Percentiles rank a stretch among this genome's conserved stretches.
Conservation (phyloP, 306 rosid genomes). For the Cyamopsis tetragonoloba region DNA sequence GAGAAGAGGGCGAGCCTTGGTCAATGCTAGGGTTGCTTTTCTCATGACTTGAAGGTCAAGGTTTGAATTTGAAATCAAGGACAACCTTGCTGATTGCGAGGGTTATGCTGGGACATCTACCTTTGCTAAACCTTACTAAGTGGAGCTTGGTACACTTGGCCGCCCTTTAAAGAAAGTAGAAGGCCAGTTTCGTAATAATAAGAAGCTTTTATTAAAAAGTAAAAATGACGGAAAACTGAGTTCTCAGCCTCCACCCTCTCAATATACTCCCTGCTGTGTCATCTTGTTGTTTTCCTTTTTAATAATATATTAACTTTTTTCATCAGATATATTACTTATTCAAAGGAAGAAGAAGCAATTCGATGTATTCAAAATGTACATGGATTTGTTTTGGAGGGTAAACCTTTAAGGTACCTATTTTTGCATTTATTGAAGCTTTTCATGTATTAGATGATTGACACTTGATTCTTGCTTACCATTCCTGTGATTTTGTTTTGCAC, state of each 20-base stretch:
- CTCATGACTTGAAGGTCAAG: too few relatives aligned
- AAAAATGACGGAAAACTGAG: not conserved
- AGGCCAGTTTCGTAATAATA: too few relatives aligned
- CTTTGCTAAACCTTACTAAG: too few relatives aligned
- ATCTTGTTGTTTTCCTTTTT: not conserved
- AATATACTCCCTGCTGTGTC: not conserved
- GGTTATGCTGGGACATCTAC: too few relatives aligned
- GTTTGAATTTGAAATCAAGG: too few relatives aligned
- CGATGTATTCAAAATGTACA: slow-evolving; percentile 99
- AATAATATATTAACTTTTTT: not conserved
- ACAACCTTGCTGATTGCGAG: too few relatives aligned
- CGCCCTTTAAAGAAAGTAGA: too few relatives aligned
- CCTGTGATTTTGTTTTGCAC: slow-evolving; percentile 4
- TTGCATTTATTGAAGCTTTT: slow-evolving; percentile 10
- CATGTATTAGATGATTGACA: not conserved
- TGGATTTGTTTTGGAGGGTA: slow-evolving; percentile 91
- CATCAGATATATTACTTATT: slow-evolving; percentile 92
- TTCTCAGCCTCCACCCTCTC: not conserved
- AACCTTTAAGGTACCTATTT: slow-evolving; percentile 64
- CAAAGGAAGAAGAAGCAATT: slow-evolving; percentile 95
- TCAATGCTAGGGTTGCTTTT: too few relatives aligned
- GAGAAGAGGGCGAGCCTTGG: too few relatives aligned
- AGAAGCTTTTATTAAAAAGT: not conserved
- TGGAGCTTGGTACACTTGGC: too few relatives aligned
- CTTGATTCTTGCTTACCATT: not conserved